Base-by-base conservation (phyloP, 495 filamentous ascomycete genomes). In the Aspergillus funiculosus region DNA sequence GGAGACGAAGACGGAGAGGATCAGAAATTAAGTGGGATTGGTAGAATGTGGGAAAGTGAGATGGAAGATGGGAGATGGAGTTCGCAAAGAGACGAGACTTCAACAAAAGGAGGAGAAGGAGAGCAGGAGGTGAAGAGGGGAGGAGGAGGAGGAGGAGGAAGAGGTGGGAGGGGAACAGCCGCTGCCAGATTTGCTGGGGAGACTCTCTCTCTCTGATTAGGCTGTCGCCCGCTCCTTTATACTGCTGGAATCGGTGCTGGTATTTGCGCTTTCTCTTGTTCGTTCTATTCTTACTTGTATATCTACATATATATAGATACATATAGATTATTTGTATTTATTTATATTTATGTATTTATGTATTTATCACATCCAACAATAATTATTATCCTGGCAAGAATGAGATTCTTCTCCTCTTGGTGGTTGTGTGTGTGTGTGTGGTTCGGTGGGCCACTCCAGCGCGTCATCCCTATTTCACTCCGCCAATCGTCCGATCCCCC, bases 391-490 rank as follows among this genome's bases (percentile, higher is more conserved):
- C n/a, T n/a, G n/a, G n/a, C n/a, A n/a, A n/a, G n/a, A n/a, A n/a
- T n/a, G n/a, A n/a, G n/a, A n/a, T n/a, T n/a, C n/a, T n/a, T n/a
- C n/a, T n/a, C n/a, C n/a, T n/a, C n/a, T 31, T 40, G 42, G 26
- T 43, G 29, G 44, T 50, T 46, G 28, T 41, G 26, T 39, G 13
- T 11, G 20, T 38, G 35, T 72, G 66, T 74, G 71, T 73, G 63
- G 68, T 68, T 67, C 64, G 59, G 66, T 72, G 72, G 68, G 66
- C 68, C 61, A 45, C 27, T 55, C 53, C 57, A 59, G 58, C 65
- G n/a, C n/a, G 62, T 68, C 65, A 68, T 68, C 64, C 63, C 64
- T 61, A 64, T 64, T 66, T 56, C 55, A 46, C 48, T 58, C 51
- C 58, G 50, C 67, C 64, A 69, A 69, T 69, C 60, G 63, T 57